Conservation (phyloP, 495 filamentous ascomycete species). For the Xylaria telfairii region DNA sequence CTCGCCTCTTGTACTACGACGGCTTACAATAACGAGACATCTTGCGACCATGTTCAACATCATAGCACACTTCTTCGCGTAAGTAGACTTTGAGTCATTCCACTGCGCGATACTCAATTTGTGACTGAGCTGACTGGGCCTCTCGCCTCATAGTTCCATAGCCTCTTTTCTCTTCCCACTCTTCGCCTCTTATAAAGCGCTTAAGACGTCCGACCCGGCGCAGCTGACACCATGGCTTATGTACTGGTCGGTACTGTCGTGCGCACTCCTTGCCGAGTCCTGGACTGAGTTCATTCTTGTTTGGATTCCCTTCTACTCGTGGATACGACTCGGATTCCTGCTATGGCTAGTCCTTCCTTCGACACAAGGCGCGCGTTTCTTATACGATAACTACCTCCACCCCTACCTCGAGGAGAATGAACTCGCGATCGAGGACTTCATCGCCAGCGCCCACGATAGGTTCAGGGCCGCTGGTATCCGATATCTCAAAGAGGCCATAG, state of each 20-base stretch:
- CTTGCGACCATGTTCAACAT: conserved; percentile 25
- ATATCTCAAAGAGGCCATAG: conserved; percentile 81
- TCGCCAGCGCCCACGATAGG: conserved; percentile 79
- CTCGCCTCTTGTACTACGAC: no score
- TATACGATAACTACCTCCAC: conserved; percentile 86
- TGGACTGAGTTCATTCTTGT: conserved; percentile 84
- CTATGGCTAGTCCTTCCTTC: conserved; percentile 97
- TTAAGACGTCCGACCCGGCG: conserved; percentile 88
- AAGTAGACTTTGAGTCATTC: background rate
- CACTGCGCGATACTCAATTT: background rate
- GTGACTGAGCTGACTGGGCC: background rate
- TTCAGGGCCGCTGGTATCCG: conserved; percentile 77
- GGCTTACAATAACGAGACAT: background rate
- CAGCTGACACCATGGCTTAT: conserved; percentile 98
- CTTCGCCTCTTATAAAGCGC: conserved; percentile 97
- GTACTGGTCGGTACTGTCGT: conserved; percentile 95
- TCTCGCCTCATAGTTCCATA: conserved; percentile 65
- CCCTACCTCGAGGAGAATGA: conserved; percentile 91
- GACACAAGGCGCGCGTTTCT: conserved; percentile 83
- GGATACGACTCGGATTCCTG: conserved; percentile 84
- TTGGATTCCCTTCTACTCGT: conserved; percentile 96
- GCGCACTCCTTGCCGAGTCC: conserved; percentile 81
- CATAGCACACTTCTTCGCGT: conserved; percentile 26
- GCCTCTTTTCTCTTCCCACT: conserved; percentile 93
- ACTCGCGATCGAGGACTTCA: conserved; percentile 85